Evolutionary conservation across 257 asterid genomes (phyloP), one percentile per base, ranked within the genome.

Genomic region (Dorcoceras hygrometricum): DNA sequence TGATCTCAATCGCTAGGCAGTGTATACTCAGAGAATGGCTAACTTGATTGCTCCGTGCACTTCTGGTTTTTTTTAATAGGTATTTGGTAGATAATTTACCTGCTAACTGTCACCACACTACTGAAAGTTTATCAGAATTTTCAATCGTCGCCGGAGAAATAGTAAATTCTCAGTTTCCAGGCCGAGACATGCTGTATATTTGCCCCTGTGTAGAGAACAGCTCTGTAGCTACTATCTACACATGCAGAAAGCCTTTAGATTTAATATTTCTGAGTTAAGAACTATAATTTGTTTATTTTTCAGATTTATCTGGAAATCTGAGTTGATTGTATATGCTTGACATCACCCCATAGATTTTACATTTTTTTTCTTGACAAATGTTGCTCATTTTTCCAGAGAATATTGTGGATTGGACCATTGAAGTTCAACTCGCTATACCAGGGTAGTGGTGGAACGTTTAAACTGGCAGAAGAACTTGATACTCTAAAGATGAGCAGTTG

Each of bases 331-430:
- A 28, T 56, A n/a, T 72, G 26, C 64, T 23, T 10, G 27, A 51
- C 9, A 71, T 68, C 8, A 62, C 57, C 50, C 22, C 39, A 43
- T 70, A 43, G 22, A 63, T 56, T 76, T 66, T 57, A 61, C 66
- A 34, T 65, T 24, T 63, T 73, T 59, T 53, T 39, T 31, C 66
- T 31, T 69, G 59, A 65, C 63, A 20, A 9, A 23, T 22, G 4
- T 48, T 23, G 57, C 63, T 66, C 23, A 36, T 26, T 65, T 65
- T 62, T 75, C 68, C 91, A 93, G 99, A 93, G 87, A 82, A 69
- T 93, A 67, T 56, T 78, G 76, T 90, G 90, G 95, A 81, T 90
- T 68, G 97, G 99, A 65, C 89, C 94, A 23, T 75, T 77, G 77
- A 82, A 81, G 71, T 90, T 88, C 69, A 77, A 81, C 83, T 72